Base-by-base conservation (phyloP, 805 yeast genomes). In the Diddensiella santjacobensis region DNA sequence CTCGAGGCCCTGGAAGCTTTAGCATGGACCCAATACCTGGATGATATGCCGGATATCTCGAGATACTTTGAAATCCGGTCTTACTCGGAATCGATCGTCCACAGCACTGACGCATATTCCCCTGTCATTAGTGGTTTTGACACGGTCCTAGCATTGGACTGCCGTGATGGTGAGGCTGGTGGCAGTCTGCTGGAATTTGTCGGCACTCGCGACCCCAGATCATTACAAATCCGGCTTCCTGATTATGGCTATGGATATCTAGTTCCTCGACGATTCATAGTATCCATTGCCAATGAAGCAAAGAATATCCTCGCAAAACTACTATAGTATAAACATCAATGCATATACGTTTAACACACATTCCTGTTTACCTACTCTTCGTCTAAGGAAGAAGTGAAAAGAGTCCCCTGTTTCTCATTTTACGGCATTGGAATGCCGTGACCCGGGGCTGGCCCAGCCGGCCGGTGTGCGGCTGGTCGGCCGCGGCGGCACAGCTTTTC, bases 1-100 rank as follows among this genome's bases (percentile, higher is more conserved):
- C n/a, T n/a, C n/a, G 31, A 26, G 31, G 79, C 84, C 4, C 61
- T 77, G 20, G 89, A 83, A 55, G 76, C 83, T 1, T 15, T 11
- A 19, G 31, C 15, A n/a, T 18, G 20, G 11, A 23, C 43, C 5
- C 6, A 40, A 5, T 40, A 22, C 43, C 11, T 40, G 18, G 20
- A 40, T 23, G 33, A 50, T 37, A 53, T 36, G 26, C 50, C 60
- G 13, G 64, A 64, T 40, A 50, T 62, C 26, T 72, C 77, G 51
- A 96, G 95, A 0, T 88, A 80, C 62, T 69, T 88, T 36, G 96
- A 89, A 64, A 73, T 87, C 56, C 95, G 87, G 61, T 84, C 95
- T 1, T 88, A 88, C 63, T 79, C 95, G 1, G 91, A 87, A 63
- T 91, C 87, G 56, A 77, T 88, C 23, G 69, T 87, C 22, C 39